Percentiles rank a stretch among this genome's conserved stretches.
These are phyloP conservation scores for Podospora anserina DNA, from an alignment of 495 filamentous ascomycete species.

Conservation along the genomic window DNA sequence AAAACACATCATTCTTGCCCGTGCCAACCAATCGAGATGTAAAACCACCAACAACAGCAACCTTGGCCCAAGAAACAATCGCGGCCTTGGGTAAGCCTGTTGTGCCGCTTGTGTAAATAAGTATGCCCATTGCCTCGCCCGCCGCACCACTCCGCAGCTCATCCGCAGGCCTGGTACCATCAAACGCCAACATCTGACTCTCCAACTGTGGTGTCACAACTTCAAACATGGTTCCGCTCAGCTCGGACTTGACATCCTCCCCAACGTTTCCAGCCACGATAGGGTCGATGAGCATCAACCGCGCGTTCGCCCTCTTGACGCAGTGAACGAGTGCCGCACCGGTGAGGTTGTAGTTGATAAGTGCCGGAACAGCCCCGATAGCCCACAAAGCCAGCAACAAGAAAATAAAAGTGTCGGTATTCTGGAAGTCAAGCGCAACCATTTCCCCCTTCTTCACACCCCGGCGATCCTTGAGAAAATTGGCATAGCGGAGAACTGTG, in stretches of 20 bases:
- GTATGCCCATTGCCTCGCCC: slow-evolving; percentile 59
- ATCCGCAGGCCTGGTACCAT: slow-evolving; percentile 63
- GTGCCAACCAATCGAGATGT: slow-evolving; percentile 56
- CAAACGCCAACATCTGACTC: slow-evolving; percentile 53
- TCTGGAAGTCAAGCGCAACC: slow-evolving; percentile 86
- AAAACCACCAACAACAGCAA: slow-evolving; percentile 52
- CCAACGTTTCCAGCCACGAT: slow-evolving; percentile 54
- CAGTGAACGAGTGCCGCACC: slow-evolving; percentile 77
- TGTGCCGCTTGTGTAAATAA: slow-evolving; percentile 70
- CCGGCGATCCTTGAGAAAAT: slow-evolving; percentile 73
- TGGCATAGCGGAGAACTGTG: slow-evolving; percentile 69
- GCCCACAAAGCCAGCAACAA: slow-evolving; percentile 84
- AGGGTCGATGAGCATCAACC: slow-evolving; percentile 71
- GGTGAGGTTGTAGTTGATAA: slow-evolving; percentile 89
- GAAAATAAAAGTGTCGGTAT: slow-evolving; percentile 78
- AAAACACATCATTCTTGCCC: slow-evolving; percentile 64
- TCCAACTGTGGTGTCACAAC: slow-evolving; percentile 64
- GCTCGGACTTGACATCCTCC: slow-evolving; percentile 42
- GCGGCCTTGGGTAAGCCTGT: slow-evolving; percentile 79
- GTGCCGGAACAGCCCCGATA: slow-evolving; percentile 83
- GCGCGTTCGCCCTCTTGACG: slow-evolving; percentile 64
- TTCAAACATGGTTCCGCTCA: slow-evolving; percentile 54
- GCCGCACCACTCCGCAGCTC: slow-evolving; percentile 50
- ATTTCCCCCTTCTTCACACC: slow-evolving; percentile 72
- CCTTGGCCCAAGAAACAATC: slow-evolving; percentile 76